Conservation (phyloP, 345 rosid species). For the Lepidium africanum region DNA sequence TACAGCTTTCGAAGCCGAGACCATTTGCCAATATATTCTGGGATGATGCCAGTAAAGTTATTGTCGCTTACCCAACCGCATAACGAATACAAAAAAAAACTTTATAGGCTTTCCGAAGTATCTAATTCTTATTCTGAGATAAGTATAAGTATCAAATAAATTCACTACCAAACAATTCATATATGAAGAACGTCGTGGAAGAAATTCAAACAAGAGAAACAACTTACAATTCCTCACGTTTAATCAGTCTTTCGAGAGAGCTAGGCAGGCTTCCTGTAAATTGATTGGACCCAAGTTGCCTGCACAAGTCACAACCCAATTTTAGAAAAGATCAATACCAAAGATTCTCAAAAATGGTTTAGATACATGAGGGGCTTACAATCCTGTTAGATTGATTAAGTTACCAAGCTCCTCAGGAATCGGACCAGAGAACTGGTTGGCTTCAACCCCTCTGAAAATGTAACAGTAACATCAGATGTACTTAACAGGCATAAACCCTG, state of each 20-base stretch:
- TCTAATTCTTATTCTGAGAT: neutral
- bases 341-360: neutral
- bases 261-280: conserved; percentile 34
- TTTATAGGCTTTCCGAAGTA: neutral
- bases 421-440: conserved; percentile 41
- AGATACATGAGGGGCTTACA: conserved; percentile 28
- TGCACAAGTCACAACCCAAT: conserved; percentile 8
- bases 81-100: neutral
- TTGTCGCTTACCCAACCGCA: conserved; percentile 70
- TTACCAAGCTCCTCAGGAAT: conserved; percentile 46
- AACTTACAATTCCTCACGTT: conserved; percentile 9
- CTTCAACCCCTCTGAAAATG: conserved; percentile 39
- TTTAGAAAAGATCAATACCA: neutral
- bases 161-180: neutral
- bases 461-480: neutral
- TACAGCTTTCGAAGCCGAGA: conserved; percentile 43
- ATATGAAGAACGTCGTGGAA: neutral
- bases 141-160: neutral
- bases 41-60: conserved; percentile 56
- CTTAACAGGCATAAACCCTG: neutral
- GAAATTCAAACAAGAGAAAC: neutral
- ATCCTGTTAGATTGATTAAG: conserved; percentile 27
- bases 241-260: conserved; percentile 28
- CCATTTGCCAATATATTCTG: conserved; percentile 55
- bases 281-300: conserved; percentile 35